Percentiles rank a stretch among this genome's conserved stretches.
Conservation (phyloP, 164 flowering plant species). For the Magnolia sinica region DNA sequence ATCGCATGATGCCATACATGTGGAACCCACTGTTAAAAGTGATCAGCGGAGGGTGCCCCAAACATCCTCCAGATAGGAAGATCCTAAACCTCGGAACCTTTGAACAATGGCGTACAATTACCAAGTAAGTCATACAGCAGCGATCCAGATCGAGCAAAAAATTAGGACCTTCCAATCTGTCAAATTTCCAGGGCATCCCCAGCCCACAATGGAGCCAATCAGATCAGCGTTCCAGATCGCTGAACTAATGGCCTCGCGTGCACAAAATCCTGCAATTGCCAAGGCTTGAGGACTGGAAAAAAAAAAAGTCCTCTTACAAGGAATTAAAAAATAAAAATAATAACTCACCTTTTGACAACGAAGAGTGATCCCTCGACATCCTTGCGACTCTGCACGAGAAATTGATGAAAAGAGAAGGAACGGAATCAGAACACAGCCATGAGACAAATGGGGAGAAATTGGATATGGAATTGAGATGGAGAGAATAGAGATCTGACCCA, state of each 20-base stretch:
- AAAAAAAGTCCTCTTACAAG: neutral
- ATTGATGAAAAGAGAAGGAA: neutral
- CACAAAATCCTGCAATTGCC: neutral
- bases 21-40: too few species aligned
- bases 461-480: neutral
- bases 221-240: neutral
- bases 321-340: too few species aligned
- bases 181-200: neutral
- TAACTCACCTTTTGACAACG: slow-evolving; percentile 84
- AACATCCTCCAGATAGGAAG: neutral
- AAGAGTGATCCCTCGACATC: slow-evolving; percentile 96
- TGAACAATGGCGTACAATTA: neutral
- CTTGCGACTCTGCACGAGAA: slow-evolving; percentile 76
- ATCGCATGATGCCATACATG: too few species aligned
- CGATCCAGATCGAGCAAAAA: neutral
- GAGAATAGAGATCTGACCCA: slow-evolving; percentile 46
- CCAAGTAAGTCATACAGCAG: neutral
- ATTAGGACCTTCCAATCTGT: neutral
- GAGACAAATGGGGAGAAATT: neutral
- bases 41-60: neutral
- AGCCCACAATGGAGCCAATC: neutral
- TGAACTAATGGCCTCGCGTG: neutral
- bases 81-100: neutral
- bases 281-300: neutral
- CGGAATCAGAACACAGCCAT: neutral